Base-by-base conservation (phyloP, 441 rosid genomes). In the Aquilaria agallochum region DNA sequence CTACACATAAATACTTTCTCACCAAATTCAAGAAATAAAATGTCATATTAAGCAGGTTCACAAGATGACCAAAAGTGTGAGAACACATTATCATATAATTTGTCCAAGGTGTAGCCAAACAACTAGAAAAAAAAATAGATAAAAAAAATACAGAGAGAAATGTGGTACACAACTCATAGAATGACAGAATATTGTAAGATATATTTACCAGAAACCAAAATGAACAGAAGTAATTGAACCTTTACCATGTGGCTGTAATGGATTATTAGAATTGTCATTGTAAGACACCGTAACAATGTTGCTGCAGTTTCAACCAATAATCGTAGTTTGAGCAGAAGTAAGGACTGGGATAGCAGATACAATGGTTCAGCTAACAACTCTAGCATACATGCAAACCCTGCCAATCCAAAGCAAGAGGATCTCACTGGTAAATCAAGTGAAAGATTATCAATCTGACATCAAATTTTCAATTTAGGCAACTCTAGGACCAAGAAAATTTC, bases 341-440 rank as follows among this genome's bases (percentile, higher is more conserved):
- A 79, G 72, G 84, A 85, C 78, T 92, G 97, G 69, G 99, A 88
- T 50, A 95, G 87, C 64, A 92, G 89, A 74, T 83, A 89, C 61
- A 95, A 55, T 7, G 97, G 99, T 78, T 95, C 99, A 6, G 96
- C 96, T 76, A 92, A 46, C 34, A 95, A 79, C 87, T 92, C 97
- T 84, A 92, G 69, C 54, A 95, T 60, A 75, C 99, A 95, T 40
- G 92, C 97, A 74, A 68, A 71, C 46, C 89, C 99, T 92, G 84
- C 66, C 78, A 80, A 80, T 14, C 53, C 54, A 32, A 62, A 68
- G 65, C 14, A 67, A 66, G 9, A 10, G 14, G 6, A 44, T 30
- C 51, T 64, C 45, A 40, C 45, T 40, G 7, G 45, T 40, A 40
- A 40, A 40, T 40, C 45, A 40, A 40, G 1, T 40, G 45, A 40